Evolutionary conservation across 345 rosid genomes (phyloP), one percentile per base, ranked within the genome.

Genomic region (Boechera divaricarpa): DNA sequence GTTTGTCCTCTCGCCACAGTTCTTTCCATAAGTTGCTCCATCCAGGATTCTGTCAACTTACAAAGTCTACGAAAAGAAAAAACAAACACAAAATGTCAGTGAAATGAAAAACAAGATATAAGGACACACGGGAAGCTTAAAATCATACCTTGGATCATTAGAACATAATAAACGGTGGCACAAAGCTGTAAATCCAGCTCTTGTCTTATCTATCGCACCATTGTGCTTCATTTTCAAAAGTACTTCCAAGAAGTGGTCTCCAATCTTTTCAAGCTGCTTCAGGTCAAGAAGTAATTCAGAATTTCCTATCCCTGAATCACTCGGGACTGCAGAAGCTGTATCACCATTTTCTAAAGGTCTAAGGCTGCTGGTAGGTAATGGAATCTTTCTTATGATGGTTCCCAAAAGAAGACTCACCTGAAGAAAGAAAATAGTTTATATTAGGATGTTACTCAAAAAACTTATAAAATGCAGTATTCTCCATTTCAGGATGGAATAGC

Each of bases 341-440:
- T 52, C 68, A 8, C 75, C 81, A 79, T 83, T 55, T 53, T 83
- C 85, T 67, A 54, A 75, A 67, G 75, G 84, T 44, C 84, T 78
- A 77, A 70, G 82, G 77, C 82, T 78, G 67, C 82, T 74, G 68
- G 83, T 82, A 54, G 91, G 91, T 57, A 94, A 82, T 72, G 98
- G 98, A 80, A 94, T 81, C 86, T 92, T 92, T 79, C 98, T 82
- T 74, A 82, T 84, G 77, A 94, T 89, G 63, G 97, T 94, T 56
- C 97, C 98, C 16, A 94, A 79, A 55, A 92, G 95, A 87, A 94
- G 95, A 82, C 97, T 92, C 85, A 90, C 92, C 98, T 94, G 91
- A 77, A 81, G 67, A 75, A 73, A 73, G 91, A 77, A 84, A 74
- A 63, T 52, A 42, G 65, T 60, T 70, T 52, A 28, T 60, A 28